phyloP scores from a whole-genome alignment of 2,329 filamentous ascomycete genomes.

The Trichophyton simii region DNA sequence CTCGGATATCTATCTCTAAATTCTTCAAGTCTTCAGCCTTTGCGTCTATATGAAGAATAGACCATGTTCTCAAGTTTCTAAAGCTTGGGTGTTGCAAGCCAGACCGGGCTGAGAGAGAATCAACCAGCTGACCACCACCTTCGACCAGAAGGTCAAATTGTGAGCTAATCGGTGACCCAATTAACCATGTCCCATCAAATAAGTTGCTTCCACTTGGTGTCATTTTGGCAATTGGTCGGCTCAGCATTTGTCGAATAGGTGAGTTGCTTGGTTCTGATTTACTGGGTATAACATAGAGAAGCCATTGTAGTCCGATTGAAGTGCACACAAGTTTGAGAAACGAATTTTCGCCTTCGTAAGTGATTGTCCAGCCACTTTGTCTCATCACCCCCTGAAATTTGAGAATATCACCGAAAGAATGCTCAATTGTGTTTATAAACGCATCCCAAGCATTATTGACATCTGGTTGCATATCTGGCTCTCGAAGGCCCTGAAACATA shows the following conservation, averaged over 20 bases:
- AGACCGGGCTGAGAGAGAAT: constrained; percentile 29
- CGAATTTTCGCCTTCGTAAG: constrained; percentile 30
- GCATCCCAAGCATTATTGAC: constrained; percentile 8
- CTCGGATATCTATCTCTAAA: constrained; percentile 33
- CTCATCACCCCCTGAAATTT: constrained; percentile 23
- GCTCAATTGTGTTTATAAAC: constrained; percentile 6
- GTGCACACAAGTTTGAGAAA: constrained; percentile 30
- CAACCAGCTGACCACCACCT: constrained; percentile 22
- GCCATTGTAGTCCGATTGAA: constrained; percentile 31
- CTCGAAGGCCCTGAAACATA: constrained; percentile 16
- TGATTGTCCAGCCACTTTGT: constrained; percentile 30
- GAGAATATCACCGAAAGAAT: constrained; percentile 23
- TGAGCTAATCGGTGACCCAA: constrained; percentile 31
- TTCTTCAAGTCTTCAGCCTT: constrained; percentile 18
- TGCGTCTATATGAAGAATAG: constrained; percentile 30
- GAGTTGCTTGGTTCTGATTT: constrained; percentile 27
- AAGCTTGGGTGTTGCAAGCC: constrained; percentile 30
- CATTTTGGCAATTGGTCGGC: constrained; percentile 39
- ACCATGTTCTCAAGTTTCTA: constrained; percentile 33
- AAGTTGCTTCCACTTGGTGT: constrained; percentile 20
- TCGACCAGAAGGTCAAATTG: constrained; percentile 25
- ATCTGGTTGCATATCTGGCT: constrained; percentile 1
- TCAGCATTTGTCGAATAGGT: constrained; percentile 31
- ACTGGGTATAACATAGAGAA: constrained; percentile 36
- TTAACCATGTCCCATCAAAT: constrained; percentile 32